Base-by-base conservation (phyloP, 441 rosid species). In the Bruguiera hainesii region DNA sequence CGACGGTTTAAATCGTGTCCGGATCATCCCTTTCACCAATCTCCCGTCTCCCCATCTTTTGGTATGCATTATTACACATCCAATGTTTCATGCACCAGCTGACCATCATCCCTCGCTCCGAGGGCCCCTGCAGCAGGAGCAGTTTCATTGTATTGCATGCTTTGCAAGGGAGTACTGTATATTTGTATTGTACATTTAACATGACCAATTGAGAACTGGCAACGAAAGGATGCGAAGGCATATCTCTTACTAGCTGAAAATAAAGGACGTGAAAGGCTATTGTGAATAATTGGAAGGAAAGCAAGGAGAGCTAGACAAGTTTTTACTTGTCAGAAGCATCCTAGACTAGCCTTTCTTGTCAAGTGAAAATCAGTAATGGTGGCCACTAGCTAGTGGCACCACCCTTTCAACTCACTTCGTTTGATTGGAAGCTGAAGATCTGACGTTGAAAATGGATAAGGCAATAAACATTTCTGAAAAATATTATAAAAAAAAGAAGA, bases 251-350 rank as follows among this genome's bases (percentile, higher is more conserved):
- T 50, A 26, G 5, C 39, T 19, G 64, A 63, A 61, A 57, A 75
- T 70, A 73, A 68, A 49, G 42, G 35, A 63, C 25, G 48, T 59
- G 35, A 25, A 59, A 28, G 18, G 16, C 69, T 63, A 63, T 70
- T 46, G 53, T n/a, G 61, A 71, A 13, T 60, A 63, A 74, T 68
- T 68, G 64, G 30, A 65, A 63, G 61, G 58, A 66, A 68, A 67
- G 62, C n/a, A 18, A 61, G 48, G 31, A 37, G 56, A 68, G 61
- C 66, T 69, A 15, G 6, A 37, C 16, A 20, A 39, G 20, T 50
- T 11, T 31, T 5, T 31, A 6, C 33, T 6, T 6, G 33, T 31
- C 1, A 37, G 67, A 50, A 10, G 46, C 10, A 10, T 0, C 46
- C 46, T 2, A 37, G 46, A 35, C 21, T 59, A 39, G 67, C 64